Evolutionary conservation across 805 yeast species (phyloP), one percentile per base, ranked within the genome.

Genomic region (Teunomyces lycoperdinae): DNA sequence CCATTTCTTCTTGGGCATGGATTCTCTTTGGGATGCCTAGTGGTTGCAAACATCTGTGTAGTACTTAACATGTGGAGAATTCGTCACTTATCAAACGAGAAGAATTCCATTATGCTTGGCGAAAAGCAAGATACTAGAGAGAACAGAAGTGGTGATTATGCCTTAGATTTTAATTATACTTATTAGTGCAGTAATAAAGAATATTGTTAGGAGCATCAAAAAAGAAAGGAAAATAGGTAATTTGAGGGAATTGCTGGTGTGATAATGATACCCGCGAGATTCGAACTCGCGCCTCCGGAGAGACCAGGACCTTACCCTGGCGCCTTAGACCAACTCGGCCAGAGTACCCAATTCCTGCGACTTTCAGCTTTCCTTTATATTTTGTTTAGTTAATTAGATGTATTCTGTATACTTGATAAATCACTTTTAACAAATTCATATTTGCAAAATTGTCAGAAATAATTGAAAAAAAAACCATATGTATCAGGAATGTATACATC

Each of bases 1-100:
- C 76, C 76, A 3, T 74, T 68, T 48, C 54, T 48, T 10, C 56
- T 72, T 27, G 78, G 79, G 2, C 67, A 72, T 48, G 63, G 67
- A 3, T 70, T 71, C 47, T 64, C 76, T 7, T 51, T 73, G 28
- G 77, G 78, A 4, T 54, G 67, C 30, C 55, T 62, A 31, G 57
- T 50, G 7, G 52, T 64, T 27, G 53, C 62, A 3, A 54, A 53
- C 32, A 36, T 59, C 6, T 40, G 57, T 10, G 50, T 57, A n/a
- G 43, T 51, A 5, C 34, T 50, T 10, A 60, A 57, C 41, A 51
- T 56, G 11, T 39, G 48, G 27, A 43, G 56, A 31, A 44, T 61
- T 7, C 39, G 38, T 13, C 34, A 49, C 26, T 44, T 49, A 28
- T 40, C 38, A 20, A 32, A 38, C 9, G 45, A 39, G 8, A 50